Evolutionary conservation across 78 protist genomes (phyloP).

Genomic region (Acrasis kona): DNA sequence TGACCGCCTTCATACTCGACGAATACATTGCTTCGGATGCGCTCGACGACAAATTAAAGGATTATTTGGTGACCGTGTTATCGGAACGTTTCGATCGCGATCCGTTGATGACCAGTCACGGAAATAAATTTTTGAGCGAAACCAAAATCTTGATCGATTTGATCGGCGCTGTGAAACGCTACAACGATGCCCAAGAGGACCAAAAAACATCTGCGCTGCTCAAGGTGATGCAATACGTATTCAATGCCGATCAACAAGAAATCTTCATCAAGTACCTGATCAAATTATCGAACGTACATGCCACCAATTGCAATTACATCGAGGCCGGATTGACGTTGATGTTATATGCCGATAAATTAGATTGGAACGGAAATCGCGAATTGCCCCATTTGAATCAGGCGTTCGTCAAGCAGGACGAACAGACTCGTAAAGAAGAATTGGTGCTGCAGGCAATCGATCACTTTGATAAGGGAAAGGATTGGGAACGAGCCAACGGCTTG

Average conservation of each 20-base stretch:
- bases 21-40: background rate
- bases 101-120: background rate
- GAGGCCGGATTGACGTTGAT: slow-evolving; percentile 3
- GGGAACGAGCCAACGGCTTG: background rate
- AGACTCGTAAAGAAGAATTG: background rate
- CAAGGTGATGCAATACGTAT: background rate
- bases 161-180: background rate
- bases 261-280: background rate
- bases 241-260: background rate
- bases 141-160: background rate
- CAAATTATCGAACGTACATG: background rate
- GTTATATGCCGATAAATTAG: background rate
- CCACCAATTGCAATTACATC: background rate
- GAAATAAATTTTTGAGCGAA: background rate
- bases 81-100: background rate
- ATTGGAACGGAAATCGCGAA: background rate
- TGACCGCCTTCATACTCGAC: background rate
- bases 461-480: background rate
- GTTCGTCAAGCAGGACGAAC: background rate
- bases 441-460: background rate
- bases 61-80: background rate
- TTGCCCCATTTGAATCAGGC: too few relatives aligned
- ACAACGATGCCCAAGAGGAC: background rate
- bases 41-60: background rate
- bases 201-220: background rate